phyloP scores from a whole-genome alignment of 2,329 filamentous ascomycete species.

The Pseudopithomyces chartarum region DNA sequence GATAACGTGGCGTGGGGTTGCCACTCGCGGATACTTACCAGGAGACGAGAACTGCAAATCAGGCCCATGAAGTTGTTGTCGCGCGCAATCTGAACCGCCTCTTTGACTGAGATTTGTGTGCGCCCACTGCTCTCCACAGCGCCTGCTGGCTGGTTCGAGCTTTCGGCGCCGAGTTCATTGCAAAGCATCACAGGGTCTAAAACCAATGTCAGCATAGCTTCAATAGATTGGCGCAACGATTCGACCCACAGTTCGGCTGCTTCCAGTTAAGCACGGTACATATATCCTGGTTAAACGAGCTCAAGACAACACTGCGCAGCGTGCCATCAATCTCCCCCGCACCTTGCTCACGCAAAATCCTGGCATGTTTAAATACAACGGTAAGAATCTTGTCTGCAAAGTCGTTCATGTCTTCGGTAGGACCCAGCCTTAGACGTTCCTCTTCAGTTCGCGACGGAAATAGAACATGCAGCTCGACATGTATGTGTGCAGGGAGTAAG shows the following conservation, averaged over 20 bases:
- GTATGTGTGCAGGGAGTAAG: constrained; percentile 76
- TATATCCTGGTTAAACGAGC: constrained; percentile 85
- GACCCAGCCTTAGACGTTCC: constrained; percentile 69
- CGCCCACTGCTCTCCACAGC: constrained; percentile 67
- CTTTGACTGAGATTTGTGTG: constrained; percentile 85
- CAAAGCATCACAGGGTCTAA: constrained; percentile 87
- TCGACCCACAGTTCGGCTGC: constrained; percentile 81
- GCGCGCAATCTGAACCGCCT: constrained; percentile 89
- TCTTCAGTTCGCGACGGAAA: constrained; percentile 82
- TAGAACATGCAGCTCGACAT: constrained; percentile 89
- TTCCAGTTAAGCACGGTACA: constrained; percentile 99
- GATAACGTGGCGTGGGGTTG: constrained; percentile 19
- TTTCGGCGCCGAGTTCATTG: constrained; percentile 80
- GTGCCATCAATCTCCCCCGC: constrained; percentile 62
- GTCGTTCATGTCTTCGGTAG: constrained; percentile 80
- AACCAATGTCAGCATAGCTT: constrained; percentile 13
- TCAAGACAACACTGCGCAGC: constrained; percentile 89
- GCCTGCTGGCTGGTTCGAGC: constrained; percentile 41
- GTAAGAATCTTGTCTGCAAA: constrained; percentile 84
- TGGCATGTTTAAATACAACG: constrained; percentile 89
- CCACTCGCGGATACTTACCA: constrained; percentile 64
- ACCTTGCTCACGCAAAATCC: constrained; percentile 66
- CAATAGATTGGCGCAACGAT: neutral
- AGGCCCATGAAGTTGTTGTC: constrained; percentile 98
- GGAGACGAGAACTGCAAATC: constrained; percentile 82